Evolutionary conservation across 2,329 filamentous ascomycete genomes (phyloP).

Genomic region (Xylaria sp.): DNA sequence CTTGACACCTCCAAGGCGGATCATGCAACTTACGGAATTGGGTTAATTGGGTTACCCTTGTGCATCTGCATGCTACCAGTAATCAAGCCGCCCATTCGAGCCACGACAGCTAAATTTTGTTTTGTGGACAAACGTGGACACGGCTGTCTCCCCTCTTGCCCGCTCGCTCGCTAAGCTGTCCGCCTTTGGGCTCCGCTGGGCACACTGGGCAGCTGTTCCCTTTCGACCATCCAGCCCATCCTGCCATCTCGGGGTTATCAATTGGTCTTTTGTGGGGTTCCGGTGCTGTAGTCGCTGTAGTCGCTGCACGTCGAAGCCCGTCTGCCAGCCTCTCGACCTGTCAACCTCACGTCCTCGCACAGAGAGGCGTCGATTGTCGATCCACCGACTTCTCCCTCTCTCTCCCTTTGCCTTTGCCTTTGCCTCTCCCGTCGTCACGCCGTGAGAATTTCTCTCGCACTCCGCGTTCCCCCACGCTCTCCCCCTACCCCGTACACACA

Average conservation of each 20-base stretch:
- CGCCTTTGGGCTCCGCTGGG: constrained; percentile 34
- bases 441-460: constrained; percentile 21
- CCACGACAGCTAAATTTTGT: constrained; percentile 40
- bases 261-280: constrained; percentile 31
- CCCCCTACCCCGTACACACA: no score
- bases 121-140: constrained; percentile 38
- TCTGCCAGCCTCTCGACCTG: constrained; percentile 26
- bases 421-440: constrained; percentile 17
- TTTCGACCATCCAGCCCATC: constrained; percentile 10
- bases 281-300: constrained; percentile 13
- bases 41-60: constrained; percentile 40
- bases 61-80: constrained; percentile 40
- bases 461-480: constrained; percentile 33
- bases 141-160: constrained; percentile 30
- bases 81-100: constrained; percentile 40
- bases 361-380: constrained; percentile 21
- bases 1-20: constrained; percentile 31
- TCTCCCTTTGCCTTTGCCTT: background rate
- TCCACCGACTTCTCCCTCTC: constrained; percentile 19
- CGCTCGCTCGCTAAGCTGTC: constrained; percentile 27
- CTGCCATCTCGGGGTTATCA: constrained; percentile 21
- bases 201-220: constrained; percentile 31
- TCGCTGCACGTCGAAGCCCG: constrained; percentile 13
- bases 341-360: constrained; percentile 15
- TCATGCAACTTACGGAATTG: constrained; percentile 30